Evolutionary conservation across 192 early-diverging fungal genomes (phyloP).

Genomic region (Coemansia sp.): DNA sequence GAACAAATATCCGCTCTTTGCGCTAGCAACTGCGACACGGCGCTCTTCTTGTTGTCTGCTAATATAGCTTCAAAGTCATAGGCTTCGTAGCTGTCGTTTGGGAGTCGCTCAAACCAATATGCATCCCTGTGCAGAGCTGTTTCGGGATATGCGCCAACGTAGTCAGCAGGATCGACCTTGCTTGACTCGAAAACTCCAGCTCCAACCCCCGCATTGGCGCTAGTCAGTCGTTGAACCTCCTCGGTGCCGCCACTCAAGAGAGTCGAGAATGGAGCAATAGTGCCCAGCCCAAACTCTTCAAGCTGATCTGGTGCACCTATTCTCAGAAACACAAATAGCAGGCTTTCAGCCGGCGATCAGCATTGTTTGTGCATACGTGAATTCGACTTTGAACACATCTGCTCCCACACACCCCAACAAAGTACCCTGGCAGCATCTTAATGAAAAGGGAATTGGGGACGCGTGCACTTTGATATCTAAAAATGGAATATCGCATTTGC

Average conservation of each 20-base stretch:
- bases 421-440: not conserved
- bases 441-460: not conserved
- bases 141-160: not conserved
- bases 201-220: slow-evolving; percentile 8
- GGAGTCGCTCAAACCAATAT: not conserved
- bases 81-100: not conserved
- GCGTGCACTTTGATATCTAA: not conserved
- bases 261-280: slow-evolving; percentile 7
- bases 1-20: not conserved
- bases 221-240: slow-evolving; percentile 1
- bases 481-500: slow-evolving; percentile 2
- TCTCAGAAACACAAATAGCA: not conserved
- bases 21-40: not conserved
- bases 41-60: not conserved
- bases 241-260: not conserved
- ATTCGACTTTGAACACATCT: slow-evolving; percentile 2
- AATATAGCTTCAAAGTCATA: not conserved
- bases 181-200: slow-evolving; percentile 7
- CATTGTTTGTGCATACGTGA: not conserved
- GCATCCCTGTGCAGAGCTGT: slow-evolving; percentile 1
- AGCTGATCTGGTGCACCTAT: not conserved
- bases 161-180: not conserved
- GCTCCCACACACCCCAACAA: not conserved
- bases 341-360: not conserved
- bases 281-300: not conserved